Conservation (phyloP, 2,329 filamentous ascomycete genomes). For the Cordyceps pruinosa region DNA sequence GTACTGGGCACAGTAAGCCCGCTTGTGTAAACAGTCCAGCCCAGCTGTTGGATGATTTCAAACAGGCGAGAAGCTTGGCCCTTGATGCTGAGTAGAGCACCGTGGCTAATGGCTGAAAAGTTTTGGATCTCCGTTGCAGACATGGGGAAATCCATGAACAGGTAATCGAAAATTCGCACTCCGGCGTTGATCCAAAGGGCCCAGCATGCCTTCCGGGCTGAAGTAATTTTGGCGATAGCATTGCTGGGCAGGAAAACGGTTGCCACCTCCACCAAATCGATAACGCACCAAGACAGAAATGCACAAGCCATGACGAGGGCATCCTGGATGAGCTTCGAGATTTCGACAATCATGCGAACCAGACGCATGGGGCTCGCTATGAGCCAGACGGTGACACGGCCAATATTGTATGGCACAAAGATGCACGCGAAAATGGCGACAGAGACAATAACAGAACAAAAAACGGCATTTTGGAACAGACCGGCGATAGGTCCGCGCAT, state of each 20-base stretch:
- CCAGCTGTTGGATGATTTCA: constrained; percentile 28
- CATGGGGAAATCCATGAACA: constrained; percentile 44
- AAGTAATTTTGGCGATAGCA: constrained; percentile 23
- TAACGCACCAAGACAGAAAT: constrained; percentile 36
- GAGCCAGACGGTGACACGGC: constrained; percentile 74
- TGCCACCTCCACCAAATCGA: constrained; percentile 34
- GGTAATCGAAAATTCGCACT: constrained; percentile 42
- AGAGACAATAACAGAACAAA: constrained; percentile 84
- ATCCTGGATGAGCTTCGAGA: constrained; percentile 77
- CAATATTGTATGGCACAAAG: constrained; percentile 87
- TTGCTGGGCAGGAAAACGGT: constrained; percentile 28
- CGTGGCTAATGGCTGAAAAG: constrained; percentile 71
- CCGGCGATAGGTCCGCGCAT: constrained; percentile 90
- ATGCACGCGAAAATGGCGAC: constrained; percentile 80
- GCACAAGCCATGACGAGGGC: constrained; percentile 59
- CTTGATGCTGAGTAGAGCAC: constrained; percentile 57
- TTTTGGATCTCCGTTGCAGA: constrained; percentile 61
- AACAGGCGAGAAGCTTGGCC: constrained; percentile 38
- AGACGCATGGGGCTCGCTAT: constrained; percentile 74
- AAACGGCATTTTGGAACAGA: constrained; percentile 89
- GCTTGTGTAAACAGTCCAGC: constrained; percentile 40
- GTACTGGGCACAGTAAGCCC: constrained; percentile 26
- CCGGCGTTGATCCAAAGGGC: constrained; percentile 35
- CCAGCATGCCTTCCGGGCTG: constrained; percentile 34
- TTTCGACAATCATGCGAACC: constrained; percentile 61